Evolutionary conservation across 306 rosid genomes (phyloP).

Genomic region (Prunus persica): DNA sequence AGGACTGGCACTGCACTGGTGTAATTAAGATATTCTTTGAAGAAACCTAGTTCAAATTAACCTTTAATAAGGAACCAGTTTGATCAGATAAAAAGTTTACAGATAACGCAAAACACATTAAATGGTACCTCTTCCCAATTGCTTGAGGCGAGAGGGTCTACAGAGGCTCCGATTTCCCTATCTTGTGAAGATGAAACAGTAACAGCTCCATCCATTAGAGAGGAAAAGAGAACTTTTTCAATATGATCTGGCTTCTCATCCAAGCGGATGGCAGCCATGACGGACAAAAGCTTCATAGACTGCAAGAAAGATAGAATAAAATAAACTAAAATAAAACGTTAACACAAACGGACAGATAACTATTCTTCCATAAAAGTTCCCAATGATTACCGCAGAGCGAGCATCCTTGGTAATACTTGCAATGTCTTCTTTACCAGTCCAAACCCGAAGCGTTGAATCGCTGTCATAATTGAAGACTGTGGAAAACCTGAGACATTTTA

Average conservation of each 20-base stretch:
- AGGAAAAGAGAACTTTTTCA: constrained; percentile 45
- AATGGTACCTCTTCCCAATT: constrained; percentile 85
- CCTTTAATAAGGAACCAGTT: constrained; percentile 14
- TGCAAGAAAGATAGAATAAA: too few species aligned
- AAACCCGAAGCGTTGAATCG: too few species aligned
- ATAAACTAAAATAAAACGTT: too few species aligned
- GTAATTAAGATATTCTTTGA: constrained; percentile 54
- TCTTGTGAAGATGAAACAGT: constrained; percentile 38
- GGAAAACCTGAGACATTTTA: too few species aligned
- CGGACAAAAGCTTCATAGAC: too few species aligned
- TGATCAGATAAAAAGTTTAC: constrained; percentile 7
- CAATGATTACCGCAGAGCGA: too few species aligned
- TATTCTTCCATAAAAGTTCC: too few species aligned
- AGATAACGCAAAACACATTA: constrained; percentile 21
- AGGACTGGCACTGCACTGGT: constrained; percentile 84
- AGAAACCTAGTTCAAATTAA: constrained; percentile 48
- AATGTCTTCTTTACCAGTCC: too few species aligned
- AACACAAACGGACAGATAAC: too few species aligned
- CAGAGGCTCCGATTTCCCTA: constrained; percentile 32
- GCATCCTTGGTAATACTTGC: too few species aligned
- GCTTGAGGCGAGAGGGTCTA: constrained; percentile 77
- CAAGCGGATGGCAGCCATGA: too few species aligned
- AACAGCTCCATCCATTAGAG: constrained; percentile 52
- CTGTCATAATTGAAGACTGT: too few species aligned
- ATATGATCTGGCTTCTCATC: constrained; percentile 14